Evolutionary conservation across 208 protist species (phyloP).

Genomic region (Trypanosoma rangeli): DNA sequence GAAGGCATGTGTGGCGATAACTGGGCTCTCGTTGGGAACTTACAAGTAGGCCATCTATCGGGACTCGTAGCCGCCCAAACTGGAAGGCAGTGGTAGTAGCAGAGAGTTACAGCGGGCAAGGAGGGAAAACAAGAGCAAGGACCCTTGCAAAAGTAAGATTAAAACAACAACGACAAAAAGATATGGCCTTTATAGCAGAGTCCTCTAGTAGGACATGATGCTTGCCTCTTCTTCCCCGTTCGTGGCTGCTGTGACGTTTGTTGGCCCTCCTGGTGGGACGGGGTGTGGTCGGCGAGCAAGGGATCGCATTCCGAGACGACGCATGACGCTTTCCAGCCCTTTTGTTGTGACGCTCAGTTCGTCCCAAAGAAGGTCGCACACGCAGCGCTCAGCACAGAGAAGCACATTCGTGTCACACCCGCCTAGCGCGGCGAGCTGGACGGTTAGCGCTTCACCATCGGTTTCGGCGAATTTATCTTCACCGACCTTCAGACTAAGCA

Average conservation of each 20-base stretch:
- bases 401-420: conserved; percentile 25
- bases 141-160: no score
- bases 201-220: no score
- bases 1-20: no score
- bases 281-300: not conserved
- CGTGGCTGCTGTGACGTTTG: not conserved
- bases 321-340: conserved; percentile 32
- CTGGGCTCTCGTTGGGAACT: no score
- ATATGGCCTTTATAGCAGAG: no score
- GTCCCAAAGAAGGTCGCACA: conserved; percentile 39
- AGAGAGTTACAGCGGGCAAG: no score
- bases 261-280: not conserved
- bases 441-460: conserved; percentile 19
- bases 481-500: conserved; percentile 44
- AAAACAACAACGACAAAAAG: no score
- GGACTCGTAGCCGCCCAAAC: no score
- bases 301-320: conserved; percentile 23
- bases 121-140: no score
- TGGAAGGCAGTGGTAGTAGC: no score
- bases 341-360: conserved; percentile 33
- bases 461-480: conserved; percentile 25
- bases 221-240: no score
- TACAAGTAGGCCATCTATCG: no score
- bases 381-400: conserved; percentile 37
- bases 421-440: conserved; percentile 3